phyloP scores from a whole-genome alignment of 202 grass and related monocot genomes.

The Carex arenaria region DNA sequence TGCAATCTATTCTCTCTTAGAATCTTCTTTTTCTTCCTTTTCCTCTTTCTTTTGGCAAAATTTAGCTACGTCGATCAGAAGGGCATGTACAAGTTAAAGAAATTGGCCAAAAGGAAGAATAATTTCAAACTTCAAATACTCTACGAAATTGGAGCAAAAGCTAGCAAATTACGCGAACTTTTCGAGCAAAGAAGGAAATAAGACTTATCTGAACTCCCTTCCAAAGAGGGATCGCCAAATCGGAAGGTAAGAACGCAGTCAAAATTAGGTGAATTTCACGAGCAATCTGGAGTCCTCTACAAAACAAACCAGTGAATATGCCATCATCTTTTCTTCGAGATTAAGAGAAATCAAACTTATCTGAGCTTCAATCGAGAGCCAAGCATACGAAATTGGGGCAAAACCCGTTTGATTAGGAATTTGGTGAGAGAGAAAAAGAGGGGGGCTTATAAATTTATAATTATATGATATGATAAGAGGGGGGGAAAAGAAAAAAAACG shows the following conservation, averaged over 20 bases:
- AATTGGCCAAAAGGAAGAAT: too few relatives aligned
- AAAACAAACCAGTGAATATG: background rate
- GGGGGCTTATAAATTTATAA: background rate
- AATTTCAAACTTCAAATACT: background rate
- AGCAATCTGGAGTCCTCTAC: background rate
- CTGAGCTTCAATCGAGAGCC: background rate
- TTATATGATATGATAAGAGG: background rate
- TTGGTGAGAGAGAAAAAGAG: background rate
- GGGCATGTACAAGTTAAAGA: background rate
- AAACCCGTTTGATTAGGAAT: background rate
- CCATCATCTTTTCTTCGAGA: background rate
- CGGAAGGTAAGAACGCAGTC: background rate
- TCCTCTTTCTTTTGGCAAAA: background rate
- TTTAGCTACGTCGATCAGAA: background rate
- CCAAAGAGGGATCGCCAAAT: background rate
- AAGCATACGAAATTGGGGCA: background rate
- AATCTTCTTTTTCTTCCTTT: background rate
- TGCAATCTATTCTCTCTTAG: background rate
- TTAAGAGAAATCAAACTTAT: slow-evolving; percentile 5
- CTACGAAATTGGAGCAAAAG: background rate
- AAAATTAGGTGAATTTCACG: background rate
- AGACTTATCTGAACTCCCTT: background rate
- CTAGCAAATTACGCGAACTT: background rate
- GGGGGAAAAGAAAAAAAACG: background rate
- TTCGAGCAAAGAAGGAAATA: slow-evolving; percentile 2